Evolutionary conservation across 2,329 filamentous ascomycete species (phyloP).

Genomic region (Trichoderma pleuroti): DNA sequence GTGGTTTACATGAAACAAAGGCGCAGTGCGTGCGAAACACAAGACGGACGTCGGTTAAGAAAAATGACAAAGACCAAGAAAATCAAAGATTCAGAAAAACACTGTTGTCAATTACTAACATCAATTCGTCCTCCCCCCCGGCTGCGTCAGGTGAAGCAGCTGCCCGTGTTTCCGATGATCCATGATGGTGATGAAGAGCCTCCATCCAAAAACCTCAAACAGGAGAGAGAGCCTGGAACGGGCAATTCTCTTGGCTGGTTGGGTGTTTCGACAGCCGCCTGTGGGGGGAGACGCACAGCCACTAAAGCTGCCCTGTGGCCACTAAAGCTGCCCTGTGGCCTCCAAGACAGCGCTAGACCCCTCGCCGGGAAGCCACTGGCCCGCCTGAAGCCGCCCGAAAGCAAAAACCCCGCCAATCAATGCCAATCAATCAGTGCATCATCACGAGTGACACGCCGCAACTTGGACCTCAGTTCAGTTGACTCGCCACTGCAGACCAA

Average conservation of each 20-base stretch:
- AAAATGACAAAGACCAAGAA: neutral
- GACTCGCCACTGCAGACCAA: neutral
- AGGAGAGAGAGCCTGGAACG: neutral
- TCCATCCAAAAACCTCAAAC: neutral
- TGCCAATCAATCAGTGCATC: neutral
- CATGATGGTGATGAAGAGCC: neutral
- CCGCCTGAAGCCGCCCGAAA: neutral
- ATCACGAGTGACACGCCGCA: neutral
- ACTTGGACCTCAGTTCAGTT: neutral
- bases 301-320: neutral
- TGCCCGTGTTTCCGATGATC: neutral
- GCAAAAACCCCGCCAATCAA: neutral
- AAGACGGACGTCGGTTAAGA: neutral
- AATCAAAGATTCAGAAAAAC: neutral
- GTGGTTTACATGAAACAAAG: neutral
- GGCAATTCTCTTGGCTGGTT: neutral
- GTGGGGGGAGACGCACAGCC: neutral
- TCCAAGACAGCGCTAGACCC: neutral
- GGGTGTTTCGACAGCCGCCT: conserved; percentile 4
- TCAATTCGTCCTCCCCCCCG: too few relatives aligned
- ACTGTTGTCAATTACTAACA: too few relatives aligned
- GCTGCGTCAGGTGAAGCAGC: neutral
- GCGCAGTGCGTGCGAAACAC: neutral
- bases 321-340: neutral
- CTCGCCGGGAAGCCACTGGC: neutral